A percentile compares a stretch with the other conserved stretches of the same genome.
Conservation (phyloP, 257 asterid genomes). For the Eustoma russellianum region DNA sequence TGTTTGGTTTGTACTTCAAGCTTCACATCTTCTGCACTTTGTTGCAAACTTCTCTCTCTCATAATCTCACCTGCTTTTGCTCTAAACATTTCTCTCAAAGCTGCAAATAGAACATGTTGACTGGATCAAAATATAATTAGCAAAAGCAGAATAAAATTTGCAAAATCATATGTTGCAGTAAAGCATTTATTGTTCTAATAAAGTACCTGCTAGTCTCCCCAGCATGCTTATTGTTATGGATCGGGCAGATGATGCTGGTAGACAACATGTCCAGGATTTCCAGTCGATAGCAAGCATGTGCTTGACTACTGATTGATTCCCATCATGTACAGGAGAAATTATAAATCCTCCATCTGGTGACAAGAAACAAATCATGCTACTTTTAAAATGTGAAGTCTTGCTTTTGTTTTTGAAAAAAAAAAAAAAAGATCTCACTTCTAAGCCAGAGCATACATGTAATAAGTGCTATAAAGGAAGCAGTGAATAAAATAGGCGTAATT, state of each 20-base stretch:
- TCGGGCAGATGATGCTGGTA: slow-evolving; percentile 47
- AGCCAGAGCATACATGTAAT: no score
- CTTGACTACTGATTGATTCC: slow-evolving; percentile 56
- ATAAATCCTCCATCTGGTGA: slow-evolving; percentile 77
- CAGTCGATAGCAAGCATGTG: slow-evolving; percentile 91
- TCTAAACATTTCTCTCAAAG: slow-evolving; percentile 81
- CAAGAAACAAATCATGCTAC: not conserved
- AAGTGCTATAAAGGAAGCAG: no score
- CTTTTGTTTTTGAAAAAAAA: no score
- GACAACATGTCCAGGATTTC: slow-evolving; percentile 68
- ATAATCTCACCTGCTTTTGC: slow-evolving; percentile 45
- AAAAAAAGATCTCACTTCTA: no score
- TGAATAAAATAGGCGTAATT: no score
- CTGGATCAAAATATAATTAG: not conserved
- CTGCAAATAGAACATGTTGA: slow-evolving; percentile 26
- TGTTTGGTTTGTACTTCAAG: slow-evolving; percentile 39
- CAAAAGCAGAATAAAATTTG: no score
- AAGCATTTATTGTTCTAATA: no score
- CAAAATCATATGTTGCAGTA: no score
- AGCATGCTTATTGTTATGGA: slow-evolving; percentile 64
- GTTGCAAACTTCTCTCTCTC: slow-evolving; percentile 39
- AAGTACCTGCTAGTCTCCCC: slow-evolving; percentile 24
- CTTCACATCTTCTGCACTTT: slow-evolving; percentile 36
- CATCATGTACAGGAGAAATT: slow-evolving; percentile 59
- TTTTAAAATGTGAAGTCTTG: not conserved